A percentile compares a stretch with the other conserved stretches of the same genome.
Evolutionary conservation across 805 yeast species (phyloP).

Genomic region (Cyberlindnera xishuangbannaensis): DNA sequence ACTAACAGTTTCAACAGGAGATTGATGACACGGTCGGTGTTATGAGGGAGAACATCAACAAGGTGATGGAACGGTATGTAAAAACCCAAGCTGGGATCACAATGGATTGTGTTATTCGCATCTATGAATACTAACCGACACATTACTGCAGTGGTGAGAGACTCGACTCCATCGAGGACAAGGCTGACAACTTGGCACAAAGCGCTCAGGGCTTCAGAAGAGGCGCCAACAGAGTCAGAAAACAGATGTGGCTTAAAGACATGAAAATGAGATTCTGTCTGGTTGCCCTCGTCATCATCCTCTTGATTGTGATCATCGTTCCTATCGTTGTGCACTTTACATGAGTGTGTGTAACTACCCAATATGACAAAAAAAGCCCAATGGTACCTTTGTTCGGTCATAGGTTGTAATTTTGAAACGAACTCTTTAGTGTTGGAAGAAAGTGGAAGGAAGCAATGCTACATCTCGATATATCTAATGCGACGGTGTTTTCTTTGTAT

Average conservation of each 20-base stretch:
- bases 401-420: too few species aligned
- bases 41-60: constrained; percentile 95
- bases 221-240: constrained; percentile 95
- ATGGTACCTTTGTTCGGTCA: too few species aligned
- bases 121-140: constrained; percentile 89
- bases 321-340: constrained; percentile 90
- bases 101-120: too few species aligned
- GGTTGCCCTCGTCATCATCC: constrained; percentile 70
- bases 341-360: constrained; percentile 6
- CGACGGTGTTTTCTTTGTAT: too few species aligned
- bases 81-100: too few species aligned
- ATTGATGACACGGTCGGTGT: constrained; percentile 95
- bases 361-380: too few species aligned
- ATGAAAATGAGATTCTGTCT: constrained; percentile 93
- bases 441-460: too few species aligned
- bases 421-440: too few species aligned
- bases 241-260: constrained; percentile 99
- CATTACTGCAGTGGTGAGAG: constrained; percentile 89
- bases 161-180: constrained; percentile 84
- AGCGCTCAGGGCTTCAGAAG: constrained; percentile 93
- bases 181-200: constrained; percentile 87
- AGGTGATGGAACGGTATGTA: constrained; percentile 70
- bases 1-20: too few species aligned
- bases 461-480: too few species aligned
- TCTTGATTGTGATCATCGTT: constrained; percentile 81